phyloP scores from a whole-genome alignment of 345 rosid genomes.

The Brassica cretica region DNA sequence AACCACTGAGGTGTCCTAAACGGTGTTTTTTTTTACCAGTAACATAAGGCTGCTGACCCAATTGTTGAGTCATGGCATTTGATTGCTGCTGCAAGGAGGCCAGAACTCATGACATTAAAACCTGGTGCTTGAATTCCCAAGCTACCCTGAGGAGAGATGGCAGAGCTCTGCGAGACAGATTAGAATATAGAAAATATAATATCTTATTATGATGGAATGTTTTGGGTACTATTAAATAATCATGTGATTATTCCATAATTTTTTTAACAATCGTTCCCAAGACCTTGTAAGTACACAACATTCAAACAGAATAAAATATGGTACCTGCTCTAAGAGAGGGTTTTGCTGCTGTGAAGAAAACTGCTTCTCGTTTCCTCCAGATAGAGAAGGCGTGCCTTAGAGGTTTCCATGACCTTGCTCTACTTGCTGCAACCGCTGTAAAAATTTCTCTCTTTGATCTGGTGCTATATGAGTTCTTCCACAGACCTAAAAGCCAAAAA shows the following conservation, averaged over 20 bases:
- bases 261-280: neutral
- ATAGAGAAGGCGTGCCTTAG: constrained; percentile 66
- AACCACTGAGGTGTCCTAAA: constrained; percentile 7
- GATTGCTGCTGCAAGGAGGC: constrained; percentile 67
- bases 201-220: constrained; percentile 16
- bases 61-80: constrained; percentile 60
- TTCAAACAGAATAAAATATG: neutral
- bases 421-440: constrained; percentile 84
- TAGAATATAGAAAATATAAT: constrained; percentile 37
- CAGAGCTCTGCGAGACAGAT: constrained; percentile 63
- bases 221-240: neutral
- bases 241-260: neutral
- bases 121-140: constrained; percentile 75
- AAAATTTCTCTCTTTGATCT: constrained; percentile 81
- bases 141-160: constrained; percentile 65
- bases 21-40: constrained; percentile 31
- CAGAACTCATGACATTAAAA: constrained; percentile 51
- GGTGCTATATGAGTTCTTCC: constrained; percentile 89
- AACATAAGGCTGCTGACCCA: constrained; percentile 61
- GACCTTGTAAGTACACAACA: constrained; percentile 28
- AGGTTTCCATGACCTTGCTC: constrained; percentile 77
- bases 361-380: constrained; percentile 85
- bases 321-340: constrained; percentile 78
- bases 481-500: constrained; percentile 60
- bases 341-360: constrained; percentile 81